Evolutionary conservation across 805 yeast genomes (phyloP), one percentile per base, ranked within the genome.

Genomic region (Wickerhamomyces rabaulensis): DNA sequence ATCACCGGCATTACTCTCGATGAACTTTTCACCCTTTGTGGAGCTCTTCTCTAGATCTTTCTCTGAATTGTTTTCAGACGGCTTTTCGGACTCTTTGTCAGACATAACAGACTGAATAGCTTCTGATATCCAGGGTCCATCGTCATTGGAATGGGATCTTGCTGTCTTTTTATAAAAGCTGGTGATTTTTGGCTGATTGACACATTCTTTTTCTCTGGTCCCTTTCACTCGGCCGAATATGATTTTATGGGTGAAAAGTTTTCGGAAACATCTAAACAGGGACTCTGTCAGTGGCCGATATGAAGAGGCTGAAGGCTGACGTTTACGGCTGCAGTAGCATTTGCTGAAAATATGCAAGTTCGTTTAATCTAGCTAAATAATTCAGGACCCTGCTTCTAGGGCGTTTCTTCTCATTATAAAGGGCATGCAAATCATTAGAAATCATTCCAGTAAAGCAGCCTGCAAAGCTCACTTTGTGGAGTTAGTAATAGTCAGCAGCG

Each of bases 1-100:
- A 41, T 56, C 60, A 25, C 60, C 60, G 5, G 60, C 60, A 42
- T 56, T 51, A 39, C 53, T 45, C 40, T 56, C 59, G 15, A 41
- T 41, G 42, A 52, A 56, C 46, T 50, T 53, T 8, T 44, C 38
- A 2, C n/a, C n/a, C 31, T 27, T 27, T 13, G 31, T 13, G 4
- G 31, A 27, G 31, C 31, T 27, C 7, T 27, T 13, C 31, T 27
- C 31, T 4, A 27, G n/a, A 27, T 27, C 15, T 27, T 27, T 13
- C 31, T 27, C 31, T 27, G n/a, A 27, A 13, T 27, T 4, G 7
- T 13, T 27, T 27, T 13, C 31, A 13, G 31, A 27, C 4, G 4
- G n/a, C 10, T 27, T 27, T 13, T 27, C 31, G 13, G 31, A 27
- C n/a, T 12, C 31, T 13, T 27, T 27, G 8, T 27, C 31, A 12